These are phyloP conservation scores for Colletotrichum nymphaeae DNA, from an alignment of 2,329 filamentous ascomycete species.

Conservation along the genomic window DNA sequence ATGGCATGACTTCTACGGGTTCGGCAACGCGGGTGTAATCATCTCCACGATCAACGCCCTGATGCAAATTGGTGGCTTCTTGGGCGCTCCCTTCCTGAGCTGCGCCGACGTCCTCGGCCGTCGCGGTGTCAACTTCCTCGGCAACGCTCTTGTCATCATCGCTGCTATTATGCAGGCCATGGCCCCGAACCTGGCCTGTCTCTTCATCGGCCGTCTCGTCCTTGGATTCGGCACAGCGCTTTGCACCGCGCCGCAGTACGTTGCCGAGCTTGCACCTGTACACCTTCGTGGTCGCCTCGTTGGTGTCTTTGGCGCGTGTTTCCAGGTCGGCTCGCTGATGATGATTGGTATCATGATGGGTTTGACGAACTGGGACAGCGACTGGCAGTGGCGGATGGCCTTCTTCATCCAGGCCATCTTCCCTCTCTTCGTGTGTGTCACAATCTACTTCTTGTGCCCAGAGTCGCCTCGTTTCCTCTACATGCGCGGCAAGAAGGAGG, in stretches of 20 bases:
- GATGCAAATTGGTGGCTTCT: slow-evolving; percentile 59
- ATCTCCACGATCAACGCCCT: slow-evolving; percentile 58
- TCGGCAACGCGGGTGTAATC: slow-evolving; percentile 51
- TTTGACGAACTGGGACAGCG: slow-evolving; percentile 48
- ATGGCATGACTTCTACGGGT: slow-evolving; percentile 58
- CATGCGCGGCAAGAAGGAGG: slow-evolving; percentile 48
- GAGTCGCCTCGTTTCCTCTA: slow-evolving; percentile 56
- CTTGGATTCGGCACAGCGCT: slow-evolving; percentile 61
- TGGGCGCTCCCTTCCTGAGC: slow-evolving; percentile 60
- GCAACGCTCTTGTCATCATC: slow-evolving; percentile 57
- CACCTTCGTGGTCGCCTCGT: slow-evolving; percentile 55
- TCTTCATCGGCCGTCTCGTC: slow-evolving; percentile 64
- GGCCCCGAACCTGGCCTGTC: slow-evolving; percentile 50
- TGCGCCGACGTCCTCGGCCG: slow-evolving; percentile 63
- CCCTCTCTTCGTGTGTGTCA: slow-evolving; percentile 48
- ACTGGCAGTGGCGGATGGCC: slow-evolving; percentile 51
- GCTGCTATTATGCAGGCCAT: slow-evolving; percentile 54
- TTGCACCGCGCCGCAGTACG: slow-evolving; percentile 43
- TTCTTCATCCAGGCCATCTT: slow-evolving; percentile 57
- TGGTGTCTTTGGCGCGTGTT: slow-evolving; percentile 59
- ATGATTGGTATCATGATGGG: slow-evolving; percentile 57
- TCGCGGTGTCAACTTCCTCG: slow-evolving; percentile 59
- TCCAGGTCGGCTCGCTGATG: slow-evolving; percentile 55
- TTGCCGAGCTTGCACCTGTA: slow-evolving; percentile 42
- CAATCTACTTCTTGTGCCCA: slow-evolving; percentile 48